Percentiles rank a stretch among this genome's conserved stretches.
These are phyloP conservation scores for Trichoderma endophyticum DNA, from an alignment of 2,329 filamentous ascomycete species.

Conservation along the genomic window DNA sequence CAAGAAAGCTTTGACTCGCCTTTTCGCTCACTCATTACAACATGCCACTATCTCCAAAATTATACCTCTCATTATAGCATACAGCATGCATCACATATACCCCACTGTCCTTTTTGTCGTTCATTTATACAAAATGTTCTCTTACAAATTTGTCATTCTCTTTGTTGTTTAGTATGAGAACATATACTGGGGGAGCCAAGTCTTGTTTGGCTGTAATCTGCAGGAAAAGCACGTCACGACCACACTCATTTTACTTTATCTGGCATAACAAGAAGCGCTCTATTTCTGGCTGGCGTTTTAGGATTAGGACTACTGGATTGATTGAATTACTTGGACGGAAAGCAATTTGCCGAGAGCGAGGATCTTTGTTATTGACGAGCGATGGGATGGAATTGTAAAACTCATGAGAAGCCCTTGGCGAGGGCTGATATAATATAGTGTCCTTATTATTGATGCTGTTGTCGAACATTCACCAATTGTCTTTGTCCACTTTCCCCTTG, in stretches of 20 bases:
- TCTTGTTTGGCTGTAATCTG: not conserved
- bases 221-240: not conserved
- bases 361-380: not conserved
- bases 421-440: not conserved
- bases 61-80: constrained; percentile 7
- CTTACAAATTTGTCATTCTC: not conserved
- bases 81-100: constrained; percentile 10
- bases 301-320: not conserved
- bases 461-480: not conserved
- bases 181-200: not conserved
- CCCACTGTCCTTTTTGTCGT: not conserved
- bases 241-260: constrained; percentile 5
- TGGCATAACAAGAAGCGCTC: not conserved
- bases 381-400: not conserved
- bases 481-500: not conserved
- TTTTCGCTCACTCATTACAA: not conserved
- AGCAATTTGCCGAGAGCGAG: not conserved
- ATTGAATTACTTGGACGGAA: not conserved
- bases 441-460: not conserved
- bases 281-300: not conserved
- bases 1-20: not conserved
- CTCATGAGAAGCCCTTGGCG: not conserved
- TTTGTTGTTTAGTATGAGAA: not conserved
- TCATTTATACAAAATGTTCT: not conserved
- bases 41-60: not conserved